Conservation (phyloP, 306 rosid species). For the Gastrolobium bilobum region DNA sequence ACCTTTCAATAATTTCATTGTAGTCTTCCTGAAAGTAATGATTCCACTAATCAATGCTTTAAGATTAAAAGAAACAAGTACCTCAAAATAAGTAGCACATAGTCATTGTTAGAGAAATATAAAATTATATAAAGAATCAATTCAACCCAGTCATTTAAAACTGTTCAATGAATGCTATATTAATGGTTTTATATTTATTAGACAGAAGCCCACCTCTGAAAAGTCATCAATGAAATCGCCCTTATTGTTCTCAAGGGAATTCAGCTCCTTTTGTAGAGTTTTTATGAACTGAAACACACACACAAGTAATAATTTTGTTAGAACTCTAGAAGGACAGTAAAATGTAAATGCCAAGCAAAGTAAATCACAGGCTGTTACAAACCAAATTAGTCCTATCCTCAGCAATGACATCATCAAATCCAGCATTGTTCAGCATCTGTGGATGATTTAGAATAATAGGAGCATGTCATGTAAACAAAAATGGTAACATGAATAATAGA, state of each 20-base stretch:
- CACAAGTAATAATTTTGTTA: slow-evolving; percentile 38
- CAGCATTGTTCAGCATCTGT: slow-evolving; percentile 91
- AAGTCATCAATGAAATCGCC: slow-evolving; percentile 72
- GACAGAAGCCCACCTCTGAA: slow-evolving; percentile 64
- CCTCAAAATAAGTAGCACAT: not conserved
- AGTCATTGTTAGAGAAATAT: no score
- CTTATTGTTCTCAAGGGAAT: slow-evolving; percentile 73
- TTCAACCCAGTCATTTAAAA: no score
- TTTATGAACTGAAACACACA: slow-evolving; percentile 66
- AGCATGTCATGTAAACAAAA: slow-evolving; percentile 13
- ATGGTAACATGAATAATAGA: not conserved
- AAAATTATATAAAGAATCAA: no score
- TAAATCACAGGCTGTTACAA: slow-evolving; percentile 18
- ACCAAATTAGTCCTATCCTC: slow-evolving; percentile 88
- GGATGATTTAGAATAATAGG: slow-evolving; percentile 11
- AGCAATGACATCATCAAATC: slow-evolving; percentile 70
- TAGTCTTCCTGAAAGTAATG: slow-evolving; percentile 61
- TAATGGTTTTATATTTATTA: no score
- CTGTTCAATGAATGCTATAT: no score
- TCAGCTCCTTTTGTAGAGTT: slow-evolving; percentile 71
- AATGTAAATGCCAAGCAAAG: not conserved
- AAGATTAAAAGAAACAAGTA: slow-evolving; percentile 6
- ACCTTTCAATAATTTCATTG: slow-evolving; percentile 62
- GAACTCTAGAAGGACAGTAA: not conserved
- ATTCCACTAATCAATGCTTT: slow-evolving; percentile 29